Conservation (phyloP, 768 basidiomycete genomes). For the Podaxis pistillaris region DNA sequence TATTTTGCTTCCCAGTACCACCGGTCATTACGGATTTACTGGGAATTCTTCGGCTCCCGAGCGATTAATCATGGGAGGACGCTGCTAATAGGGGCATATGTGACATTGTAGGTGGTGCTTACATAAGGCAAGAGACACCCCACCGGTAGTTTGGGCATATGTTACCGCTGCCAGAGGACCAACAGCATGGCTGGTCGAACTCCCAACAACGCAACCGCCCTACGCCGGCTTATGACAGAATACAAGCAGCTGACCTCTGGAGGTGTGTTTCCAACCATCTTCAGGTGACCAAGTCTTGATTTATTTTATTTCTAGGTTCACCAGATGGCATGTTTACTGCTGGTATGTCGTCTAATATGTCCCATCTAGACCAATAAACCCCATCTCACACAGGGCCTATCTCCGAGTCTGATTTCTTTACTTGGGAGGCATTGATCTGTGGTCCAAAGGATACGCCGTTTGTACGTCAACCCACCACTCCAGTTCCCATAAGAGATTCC, state of each 20-base stretch:
- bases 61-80: neutral
- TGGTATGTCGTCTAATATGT: slow-evolving; percentile 37
- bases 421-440: slow-evolving; percentile 93
- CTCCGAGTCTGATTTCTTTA: slow-evolving; percentile 91
- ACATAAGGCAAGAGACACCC: neutral
- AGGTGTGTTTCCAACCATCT: slow-evolving; percentile 39
- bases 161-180: neutral
- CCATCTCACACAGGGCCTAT: slow-evolving; percentile 61
- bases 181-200: slow-evolving; percentile 43
- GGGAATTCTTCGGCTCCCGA: neutral
- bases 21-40: neutral
- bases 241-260: slow-evolving; percentile 83
- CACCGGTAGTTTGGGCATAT: neutral
- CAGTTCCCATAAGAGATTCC: neutral
- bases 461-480: slow-evolving; percentile 42
- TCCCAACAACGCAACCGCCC: slow-evolving; percentile 64
- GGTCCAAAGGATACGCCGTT: slow-evolving; percentile 96
- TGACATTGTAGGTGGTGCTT: neutral
- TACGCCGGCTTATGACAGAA: slow-evolving; percentile 89
- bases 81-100: neutral
- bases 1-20: neutral
- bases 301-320: slow-evolving; percentile 48
- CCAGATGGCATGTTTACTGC: slow-evolving; percentile 98
- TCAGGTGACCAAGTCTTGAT: neutral
- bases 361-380: slow-evolving; percentile 7